Percentiles rank a stretch among this genome's conserved stretches.
Evolutionary conservation across 139 green algal species (phyloP).

Genomic region (Parachlorella kessleri): DNA sequence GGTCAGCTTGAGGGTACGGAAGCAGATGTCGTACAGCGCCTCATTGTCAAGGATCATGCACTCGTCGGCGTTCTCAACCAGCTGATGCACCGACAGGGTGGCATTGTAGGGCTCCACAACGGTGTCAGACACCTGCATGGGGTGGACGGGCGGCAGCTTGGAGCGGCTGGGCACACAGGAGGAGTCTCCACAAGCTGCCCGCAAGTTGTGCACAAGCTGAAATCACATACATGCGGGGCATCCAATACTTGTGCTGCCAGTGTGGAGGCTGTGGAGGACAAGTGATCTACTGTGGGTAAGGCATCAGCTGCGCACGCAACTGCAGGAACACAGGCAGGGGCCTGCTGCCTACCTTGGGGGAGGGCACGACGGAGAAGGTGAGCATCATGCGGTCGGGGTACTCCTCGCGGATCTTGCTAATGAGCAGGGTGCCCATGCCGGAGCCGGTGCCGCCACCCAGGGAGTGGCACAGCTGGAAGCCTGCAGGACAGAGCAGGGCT

Average conservation of each 20-base stretch:
- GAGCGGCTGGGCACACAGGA: background rate
- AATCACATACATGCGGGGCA: too few species aligned
- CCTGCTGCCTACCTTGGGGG: slow-evolving; percentile 79
- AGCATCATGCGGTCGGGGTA: slow-evolving; percentile 97
- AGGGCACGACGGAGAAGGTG: slow-evolving; percentile 98
- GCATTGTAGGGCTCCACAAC: slow-evolving; percentile 99
- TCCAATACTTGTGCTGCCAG: background rate
- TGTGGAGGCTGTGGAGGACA: too few species aligned
- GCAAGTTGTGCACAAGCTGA: background rate
- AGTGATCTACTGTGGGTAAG: too few species aligned
- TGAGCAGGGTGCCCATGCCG: slow-evolving; percentile 91
- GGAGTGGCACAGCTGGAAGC: slow-evolving; percentile 96
- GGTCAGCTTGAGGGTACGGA: slow-evolving; percentile 98
- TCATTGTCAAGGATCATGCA: slow-evolving; percentile 99
- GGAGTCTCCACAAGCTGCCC: background rate
- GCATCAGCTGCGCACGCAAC: too few species aligned
- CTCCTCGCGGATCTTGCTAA: slow-evolving; percentile 91
- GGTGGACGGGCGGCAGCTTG: background rate
- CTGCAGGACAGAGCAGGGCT: slow-evolving; percentile 33
- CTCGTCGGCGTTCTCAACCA: slow-evolving; percentile 99
- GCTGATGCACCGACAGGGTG: slow-evolving; percentile 98
- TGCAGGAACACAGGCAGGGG: too few species aligned
- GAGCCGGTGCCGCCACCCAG: slow-evolving; percentile 95
- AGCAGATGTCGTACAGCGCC: slow-evolving; percentile 99
- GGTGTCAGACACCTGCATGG: slow-evolving; percentile 89